phyloP scores from a whole-genome alignment of 2,329 filamentous ascomycete species.

The Ilyonectria robusta region DNA sequence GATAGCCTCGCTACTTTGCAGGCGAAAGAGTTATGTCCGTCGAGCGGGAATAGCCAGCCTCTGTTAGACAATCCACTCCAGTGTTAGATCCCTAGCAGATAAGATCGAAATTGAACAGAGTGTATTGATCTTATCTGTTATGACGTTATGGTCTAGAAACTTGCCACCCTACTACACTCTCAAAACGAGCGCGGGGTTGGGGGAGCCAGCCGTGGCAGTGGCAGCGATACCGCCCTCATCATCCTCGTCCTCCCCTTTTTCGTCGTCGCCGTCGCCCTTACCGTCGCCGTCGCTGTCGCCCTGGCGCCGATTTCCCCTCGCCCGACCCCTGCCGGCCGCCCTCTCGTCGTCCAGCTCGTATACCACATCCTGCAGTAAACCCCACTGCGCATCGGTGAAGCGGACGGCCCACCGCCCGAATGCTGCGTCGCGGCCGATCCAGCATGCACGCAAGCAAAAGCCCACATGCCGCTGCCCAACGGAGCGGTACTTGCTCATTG shows the following conservation, averaged over 20 bases:
- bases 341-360: conserved; percentile 3
- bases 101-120: too few species aligned
- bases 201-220: too few species aligned
- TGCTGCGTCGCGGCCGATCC: conserved; percentile 1
- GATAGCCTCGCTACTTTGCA: too few species aligned
- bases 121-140: too few species aligned
- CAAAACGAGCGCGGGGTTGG: too few species aligned
- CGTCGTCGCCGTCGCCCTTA: neutral
- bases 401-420: conserved; percentile 11
- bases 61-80: too few species aligned
- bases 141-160: too few species aligned
- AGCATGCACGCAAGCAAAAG: conserved; percentile 10
- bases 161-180: too few species aligned
- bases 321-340: neutral
- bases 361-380: conserved; percentile 9
- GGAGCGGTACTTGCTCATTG: conserved; percentile 15
- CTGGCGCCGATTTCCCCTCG: conserved; percentile 9
- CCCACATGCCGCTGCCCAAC: conserved; percentile 3
- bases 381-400: conserved; percentile 18
- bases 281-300: conserved; percentile 12
- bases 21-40: too few species aligned
- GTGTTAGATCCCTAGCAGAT: too few species aligned
- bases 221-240: neutral
- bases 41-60: too few species aligned
- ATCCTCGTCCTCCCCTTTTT: neutral